Evolutionary conservation across 2,329 filamentous ascomycete species (phyloP).

Genomic region (Capronia coronata): DNA sequence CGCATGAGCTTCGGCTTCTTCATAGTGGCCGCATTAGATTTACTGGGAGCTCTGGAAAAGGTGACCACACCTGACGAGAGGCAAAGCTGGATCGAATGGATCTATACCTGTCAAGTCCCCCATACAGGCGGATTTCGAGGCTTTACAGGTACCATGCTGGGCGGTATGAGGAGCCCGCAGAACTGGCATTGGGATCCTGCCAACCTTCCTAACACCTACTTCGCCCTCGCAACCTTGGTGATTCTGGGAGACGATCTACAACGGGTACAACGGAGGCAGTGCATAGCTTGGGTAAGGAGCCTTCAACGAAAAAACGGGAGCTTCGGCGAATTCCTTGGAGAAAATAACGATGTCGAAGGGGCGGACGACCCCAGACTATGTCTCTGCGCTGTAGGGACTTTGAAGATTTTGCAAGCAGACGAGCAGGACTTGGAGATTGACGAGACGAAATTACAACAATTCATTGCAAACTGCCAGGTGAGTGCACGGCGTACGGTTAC

Average conservation of each 20-base stretch:
- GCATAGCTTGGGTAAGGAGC: conserved; percentile 65
- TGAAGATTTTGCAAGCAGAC: conserved; percentile 63
- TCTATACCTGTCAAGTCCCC: conserved; percentile 78
- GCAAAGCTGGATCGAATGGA: conserved; percentile 58
- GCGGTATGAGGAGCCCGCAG: conserved; percentile 42
- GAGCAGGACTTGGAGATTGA: conserved; percentile 66
- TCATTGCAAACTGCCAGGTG: conserved; percentile 62
- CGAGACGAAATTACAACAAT: conserved; percentile 60
- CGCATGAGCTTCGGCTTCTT: conserved; percentile 88
- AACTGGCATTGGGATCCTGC: conserved; percentile 64
- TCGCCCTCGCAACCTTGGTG: conserved; percentile 70
- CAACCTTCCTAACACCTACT: conserved; percentile 81
- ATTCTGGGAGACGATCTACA: conserved; percentile 58
- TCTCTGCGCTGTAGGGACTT: conserved; percentile 72
- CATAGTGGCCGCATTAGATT: conserved; percentile 74
- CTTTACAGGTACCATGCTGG: conserved; percentile 62
- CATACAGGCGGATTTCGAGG: conserved; percentile 76
- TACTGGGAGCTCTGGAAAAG: conserved; percentile 59
- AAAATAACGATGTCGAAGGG: conserved; percentile 38
- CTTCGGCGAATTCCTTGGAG: conserved; percentile 74
- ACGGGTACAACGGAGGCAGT: conserved; percentile 60
- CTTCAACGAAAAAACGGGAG: conserved; percentile 81
- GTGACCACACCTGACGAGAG: conserved; percentile 41
- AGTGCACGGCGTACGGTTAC: conserved; percentile 9
- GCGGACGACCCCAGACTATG: conserved; percentile 84